A percentile compares a stretch with the other conserved stretches of the same genome.
Conservation (phyloP, 2,329 filamentous ascomycete genomes). For the Daldinia sp. region DNA sequence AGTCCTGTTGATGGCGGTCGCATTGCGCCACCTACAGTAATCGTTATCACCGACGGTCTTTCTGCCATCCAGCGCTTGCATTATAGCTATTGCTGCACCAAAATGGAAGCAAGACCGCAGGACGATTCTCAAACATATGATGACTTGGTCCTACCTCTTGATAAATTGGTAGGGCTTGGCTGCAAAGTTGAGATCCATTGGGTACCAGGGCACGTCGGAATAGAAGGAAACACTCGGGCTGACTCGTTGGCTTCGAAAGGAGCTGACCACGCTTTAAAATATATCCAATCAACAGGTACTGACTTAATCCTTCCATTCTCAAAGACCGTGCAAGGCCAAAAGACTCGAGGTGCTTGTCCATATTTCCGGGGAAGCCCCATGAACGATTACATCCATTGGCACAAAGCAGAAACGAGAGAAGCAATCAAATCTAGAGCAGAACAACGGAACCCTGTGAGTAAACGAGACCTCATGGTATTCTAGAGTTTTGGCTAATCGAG, state of each 20-base stretch:
- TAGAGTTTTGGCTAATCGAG: neutral
- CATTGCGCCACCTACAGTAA: neutral
- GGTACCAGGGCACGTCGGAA: neutral
- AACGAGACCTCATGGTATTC: too few relatives aligned
- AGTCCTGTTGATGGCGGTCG: neutral
- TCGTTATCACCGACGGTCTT: neutral
- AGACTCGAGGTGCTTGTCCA: neutral
- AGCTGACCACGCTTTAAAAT: neutral
- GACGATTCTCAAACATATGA: neutral
- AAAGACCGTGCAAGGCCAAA: neutral
- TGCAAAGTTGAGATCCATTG: neutral
- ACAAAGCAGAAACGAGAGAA: neutral
- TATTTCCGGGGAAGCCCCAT: neutral
- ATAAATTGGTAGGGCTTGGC: neutral
- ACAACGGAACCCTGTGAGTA: too few relatives aligned
- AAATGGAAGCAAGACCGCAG: neutral
- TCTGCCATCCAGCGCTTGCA: neutral
- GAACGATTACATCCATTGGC: neutral
- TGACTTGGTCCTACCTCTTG: neutral
- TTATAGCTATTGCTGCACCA: neutral
- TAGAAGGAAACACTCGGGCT: neutral
- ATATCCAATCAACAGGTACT: neutral
- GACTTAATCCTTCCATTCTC: neutral
- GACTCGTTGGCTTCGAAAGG: neutral
- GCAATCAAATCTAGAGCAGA: too few relatives aligned